Evolutionary conservation across 2,329 filamentous ascomycete species (phyloP).

Genomic region (Annulohypoxylon truncatum): DNA sequence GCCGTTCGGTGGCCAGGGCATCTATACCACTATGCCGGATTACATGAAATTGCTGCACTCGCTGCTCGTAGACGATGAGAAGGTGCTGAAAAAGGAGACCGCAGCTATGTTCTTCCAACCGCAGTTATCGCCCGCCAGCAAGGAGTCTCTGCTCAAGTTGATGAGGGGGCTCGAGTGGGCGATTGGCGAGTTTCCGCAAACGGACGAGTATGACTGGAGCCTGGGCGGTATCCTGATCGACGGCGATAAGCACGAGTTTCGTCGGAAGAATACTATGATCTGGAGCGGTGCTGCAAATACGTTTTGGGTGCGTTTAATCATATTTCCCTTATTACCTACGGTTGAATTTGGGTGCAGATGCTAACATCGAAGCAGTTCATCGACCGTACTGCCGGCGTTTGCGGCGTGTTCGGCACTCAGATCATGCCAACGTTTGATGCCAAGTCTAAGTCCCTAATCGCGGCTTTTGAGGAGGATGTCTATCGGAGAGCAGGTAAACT

Average conservation of each 20-base stretch:
- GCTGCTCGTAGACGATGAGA: conserved; percentile 61
- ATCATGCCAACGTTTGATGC: conserved; percentile 56
- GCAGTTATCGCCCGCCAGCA: conserved; percentile 53
- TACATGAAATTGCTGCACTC: conserved; percentile 60
- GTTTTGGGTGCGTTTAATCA: conserved; percentile 57
- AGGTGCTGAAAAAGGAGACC: conserved; percentile 56
- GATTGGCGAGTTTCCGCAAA: conserved; percentile 48
- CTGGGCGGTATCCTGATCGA: conserved; percentile 57
- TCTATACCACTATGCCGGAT: conserved; percentile 52
- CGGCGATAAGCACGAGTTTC: conserved; percentile 51
- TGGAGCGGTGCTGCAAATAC: conserved; percentile 62
- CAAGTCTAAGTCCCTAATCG: conserved; percentile 50
- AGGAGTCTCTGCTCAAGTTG: conserved; percentile 42
- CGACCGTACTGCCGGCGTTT: conserved; percentile 54
- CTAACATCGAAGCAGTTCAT: conserved; percentile 42
- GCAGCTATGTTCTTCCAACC: conserved; percentile 60
- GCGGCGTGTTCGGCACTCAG: conserved; percentile 57
- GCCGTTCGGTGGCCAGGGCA: conserved; percentile 53
- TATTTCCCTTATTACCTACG: neutral
- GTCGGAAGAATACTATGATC: conserved; percentile 54
- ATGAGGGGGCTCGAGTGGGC: conserved; percentile 46
- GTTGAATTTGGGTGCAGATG: conserved; percentile 25
- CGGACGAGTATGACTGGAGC: conserved; percentile 55
- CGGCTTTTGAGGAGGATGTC: conserved; percentile 54
- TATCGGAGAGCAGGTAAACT: conserved; percentile 49